Evolutionary conservation across 768 basidiomycete genomes (phyloP).

Genomic region (Termitomyces sp.): DNA sequence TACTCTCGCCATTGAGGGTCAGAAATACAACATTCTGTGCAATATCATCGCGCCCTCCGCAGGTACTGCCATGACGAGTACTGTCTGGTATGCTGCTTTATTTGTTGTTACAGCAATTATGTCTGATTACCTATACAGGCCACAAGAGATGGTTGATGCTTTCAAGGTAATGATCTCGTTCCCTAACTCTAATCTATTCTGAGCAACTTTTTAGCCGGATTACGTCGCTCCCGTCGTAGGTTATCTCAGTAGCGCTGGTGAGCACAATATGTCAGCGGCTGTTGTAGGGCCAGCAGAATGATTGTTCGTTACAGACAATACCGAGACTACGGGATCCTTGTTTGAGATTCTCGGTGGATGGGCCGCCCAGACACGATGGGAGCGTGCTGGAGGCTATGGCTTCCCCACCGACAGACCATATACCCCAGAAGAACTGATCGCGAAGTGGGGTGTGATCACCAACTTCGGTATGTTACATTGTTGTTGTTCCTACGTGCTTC

Average conservation of each 20-base stretch:
- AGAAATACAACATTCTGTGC: constrained; percentile 84
- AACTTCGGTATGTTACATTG: constrained; percentile 59
- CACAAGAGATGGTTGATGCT: constrained; percentile 82
- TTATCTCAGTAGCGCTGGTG: constrained; percentile 76
- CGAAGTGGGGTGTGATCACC: constrained; percentile 81
- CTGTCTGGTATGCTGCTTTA: constrained; percentile 52
- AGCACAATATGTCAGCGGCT: background rate
- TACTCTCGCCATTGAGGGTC: constrained; percentile 86
- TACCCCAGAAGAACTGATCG: constrained; percentile 74
- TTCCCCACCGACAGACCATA: constrained; percentile 77
- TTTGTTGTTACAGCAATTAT: background rate
- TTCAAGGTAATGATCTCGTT: constrained; percentile 58
- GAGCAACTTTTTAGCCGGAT: constrained; percentile 55
- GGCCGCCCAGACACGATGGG: constrained; percentile 91
- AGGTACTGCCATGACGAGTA: constrained; percentile 89
- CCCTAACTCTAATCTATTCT: background rate
- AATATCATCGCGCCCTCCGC: constrained; percentile 87
- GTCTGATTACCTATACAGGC: constrained; percentile 32
- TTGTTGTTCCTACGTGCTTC: background rate
- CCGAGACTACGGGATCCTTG: constrained; percentile 63
- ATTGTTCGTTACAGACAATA: constrained; percentile 47
- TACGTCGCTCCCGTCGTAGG: constrained; percentile 91
- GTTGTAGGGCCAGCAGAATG: background rate
- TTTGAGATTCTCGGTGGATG: constrained; percentile 91
- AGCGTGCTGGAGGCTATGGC: constrained; percentile 79